These are phyloP conservation scores for Tinospora cordifolia DNA, from an alignment of 164 flowering plant species.

Conservation along the genomic window DNA sequence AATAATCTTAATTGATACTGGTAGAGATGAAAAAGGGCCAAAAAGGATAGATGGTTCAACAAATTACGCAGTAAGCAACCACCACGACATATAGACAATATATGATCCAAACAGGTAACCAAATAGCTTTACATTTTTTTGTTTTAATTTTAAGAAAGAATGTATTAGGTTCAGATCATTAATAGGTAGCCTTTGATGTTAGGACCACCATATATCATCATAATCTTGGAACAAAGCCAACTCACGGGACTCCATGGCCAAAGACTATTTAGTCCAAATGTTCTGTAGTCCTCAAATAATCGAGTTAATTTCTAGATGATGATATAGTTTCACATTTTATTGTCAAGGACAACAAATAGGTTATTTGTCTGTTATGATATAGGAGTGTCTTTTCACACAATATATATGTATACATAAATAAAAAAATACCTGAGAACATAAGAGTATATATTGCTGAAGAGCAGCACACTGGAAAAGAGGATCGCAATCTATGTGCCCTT, in stretches of 20 bases:
- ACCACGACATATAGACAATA: background rate
- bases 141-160: too few relatives aligned
- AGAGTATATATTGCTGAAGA: slow-evolving; percentile 70
- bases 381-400: slow-evolving; percentile 3
- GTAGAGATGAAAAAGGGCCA: background rate
- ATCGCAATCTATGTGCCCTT: slow-evolving; percentile 22
- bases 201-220: too few relatives aligned
- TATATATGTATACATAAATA: too few relatives aligned
- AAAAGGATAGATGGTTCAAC: background rate
- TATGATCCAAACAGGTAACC: background rate
- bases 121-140: background rate
- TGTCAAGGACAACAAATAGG: background rate
- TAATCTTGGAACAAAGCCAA: too few relatives aligned
- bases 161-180: background rate
- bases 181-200: background rate
- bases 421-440: slow-evolving; percentile 72
- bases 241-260: background rate
- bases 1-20: background rate
- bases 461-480: slow-evolving; percentile 63
- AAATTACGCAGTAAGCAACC: background rate
- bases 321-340: background rate
- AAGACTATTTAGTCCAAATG: background rate
- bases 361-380: background rate
- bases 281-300: background rate
- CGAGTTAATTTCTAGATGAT: background rate